phyloP scores from a whole-genome alignment of 345 rosid genomes.

The Eucalyptus erythrocorys region DNA sequence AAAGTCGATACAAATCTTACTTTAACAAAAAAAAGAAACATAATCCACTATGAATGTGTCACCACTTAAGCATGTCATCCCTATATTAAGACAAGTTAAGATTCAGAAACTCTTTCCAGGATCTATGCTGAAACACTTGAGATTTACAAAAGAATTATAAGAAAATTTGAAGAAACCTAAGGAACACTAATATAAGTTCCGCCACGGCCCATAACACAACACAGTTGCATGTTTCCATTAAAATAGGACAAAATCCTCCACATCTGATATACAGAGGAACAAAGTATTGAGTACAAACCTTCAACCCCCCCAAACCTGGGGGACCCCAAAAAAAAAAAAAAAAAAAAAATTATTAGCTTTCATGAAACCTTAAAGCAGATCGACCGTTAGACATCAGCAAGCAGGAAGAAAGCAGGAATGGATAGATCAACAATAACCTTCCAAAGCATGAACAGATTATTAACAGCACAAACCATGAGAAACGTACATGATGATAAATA shows the following conservation, averaged over 20 bases:
- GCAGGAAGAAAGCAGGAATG: neutral
- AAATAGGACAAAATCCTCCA: neutral
- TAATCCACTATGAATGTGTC: neutral
- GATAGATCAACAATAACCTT: neutral
- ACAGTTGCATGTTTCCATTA: neutral
- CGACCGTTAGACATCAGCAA: neutral
- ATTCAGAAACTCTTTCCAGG: neutral
- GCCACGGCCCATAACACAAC: neutral
- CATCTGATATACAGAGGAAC: neutral
- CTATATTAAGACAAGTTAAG: neutral
- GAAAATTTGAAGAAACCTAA: neutral
- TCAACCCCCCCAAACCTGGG: neutral
- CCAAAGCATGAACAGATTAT: neutral
- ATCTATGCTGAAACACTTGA: neutral
- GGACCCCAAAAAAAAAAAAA: too few species aligned
- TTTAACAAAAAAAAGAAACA: too few species aligned
- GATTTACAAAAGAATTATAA: neutral
- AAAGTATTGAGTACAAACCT: neutral
- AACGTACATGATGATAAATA: slow-evolving; percentile 94
- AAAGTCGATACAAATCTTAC: too few species aligned
- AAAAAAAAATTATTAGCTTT: neutral
- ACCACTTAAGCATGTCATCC: neutral
- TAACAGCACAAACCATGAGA: neutral
- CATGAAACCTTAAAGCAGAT: neutral
- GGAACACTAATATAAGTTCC: neutral